Evolutionary conservation across 306 rosid species (phyloP), one percentile per base, ranked within the genome.

Genomic region (Chamaecrista fasciculata): DNA sequence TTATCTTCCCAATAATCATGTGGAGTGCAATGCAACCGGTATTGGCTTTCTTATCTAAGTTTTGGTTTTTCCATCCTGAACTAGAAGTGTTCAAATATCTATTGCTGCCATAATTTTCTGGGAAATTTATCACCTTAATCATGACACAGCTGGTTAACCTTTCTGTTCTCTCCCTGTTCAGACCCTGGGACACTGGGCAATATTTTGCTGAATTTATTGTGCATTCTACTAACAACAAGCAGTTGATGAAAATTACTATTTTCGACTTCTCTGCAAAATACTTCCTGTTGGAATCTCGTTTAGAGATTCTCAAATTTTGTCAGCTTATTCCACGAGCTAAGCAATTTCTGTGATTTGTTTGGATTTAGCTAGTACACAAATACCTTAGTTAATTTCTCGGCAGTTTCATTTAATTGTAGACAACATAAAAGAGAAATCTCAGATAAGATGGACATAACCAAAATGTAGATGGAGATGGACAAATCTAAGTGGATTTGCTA

Each of bases 31-130:
- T n/a, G n/a, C n/a, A n/a, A n/a, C n/a, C n/a, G n/a, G n/a, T n/a
- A n/a, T 8, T 6, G 52, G 36, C 69, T 43, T 14, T 70, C 53
- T 70, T 33, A 57, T 59, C 39, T 31, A 50, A n/a, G n/a, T n/a
- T n/a, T n/a, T n/a, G n/a, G n/a, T n/a, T n/a, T n/a, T n/a, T n/a
- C n/a, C n/a, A n/a, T n/a, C n/a, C n/a, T n/a, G n/a, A n/a, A n/a
- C n/a, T n/a, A n/a, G n/a, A 19, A 66, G 9, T 6, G 10, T 24
- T 48, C 12, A 49, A 71, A 20, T 47, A 63, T 23, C 11, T 56
- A 12, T 46, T 69, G 25, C 42, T 18, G 9, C 33, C 47, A 10
- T 1, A 47, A 58, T 44, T 47, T 57, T 26, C 61, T 51, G 28
- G 55, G 16, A 37, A 39, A n/a, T n/a, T n/a, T n/a, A n/a, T n/a